Conservation (phyloP, 176 grass and related monocot genomes). For the Rhynchospora breviuscula region DNA sequence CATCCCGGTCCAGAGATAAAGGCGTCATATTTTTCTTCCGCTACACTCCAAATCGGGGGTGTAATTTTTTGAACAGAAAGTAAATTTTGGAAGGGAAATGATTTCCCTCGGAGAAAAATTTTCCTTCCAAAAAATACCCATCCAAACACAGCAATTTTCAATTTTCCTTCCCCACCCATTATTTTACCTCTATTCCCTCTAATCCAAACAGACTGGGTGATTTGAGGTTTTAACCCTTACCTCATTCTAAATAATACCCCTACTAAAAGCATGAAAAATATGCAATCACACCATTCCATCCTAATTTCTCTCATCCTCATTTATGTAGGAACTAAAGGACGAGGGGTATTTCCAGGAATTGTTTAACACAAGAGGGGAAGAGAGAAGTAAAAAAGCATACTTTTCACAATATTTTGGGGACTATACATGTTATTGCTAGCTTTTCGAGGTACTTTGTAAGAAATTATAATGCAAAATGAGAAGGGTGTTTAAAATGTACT, state of each 20-base stretch:
- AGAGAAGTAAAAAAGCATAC: not conserved
- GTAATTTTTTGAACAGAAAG: too few relatives aligned
- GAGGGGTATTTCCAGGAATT: not conserved
- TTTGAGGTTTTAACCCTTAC: not conserved
- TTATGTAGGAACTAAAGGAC: not conserved
- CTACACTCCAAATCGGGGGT: too few relatives aligned
- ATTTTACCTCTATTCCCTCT: too few relatives aligned
- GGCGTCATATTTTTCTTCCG: too few relatives aligned
- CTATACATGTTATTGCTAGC: not conserved
- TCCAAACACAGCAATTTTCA: too few relatives aligned
- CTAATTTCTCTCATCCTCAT: not conserved
- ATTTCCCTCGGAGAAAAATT: too few relatives aligned
- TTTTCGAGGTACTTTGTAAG: not conserved
- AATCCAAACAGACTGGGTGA: not conserved
- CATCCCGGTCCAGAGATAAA: too few relatives aligned
- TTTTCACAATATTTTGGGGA: not conserved
- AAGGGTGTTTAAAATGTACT: constrained; percentile 36
- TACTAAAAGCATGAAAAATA: not conserved
- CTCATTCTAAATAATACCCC: not conserved
- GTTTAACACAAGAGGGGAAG: not conserved
- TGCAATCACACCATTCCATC: not conserved
- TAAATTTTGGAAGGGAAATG: too few relatives aligned
- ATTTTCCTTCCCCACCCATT: too few relatives aligned
- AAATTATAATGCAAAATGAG: constrained; percentile 1
- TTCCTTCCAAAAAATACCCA: too few relatives aligned